phyloP scores from a whole-genome alignment of 441 rosid species.

The Corymbia calophylla region DNA sequence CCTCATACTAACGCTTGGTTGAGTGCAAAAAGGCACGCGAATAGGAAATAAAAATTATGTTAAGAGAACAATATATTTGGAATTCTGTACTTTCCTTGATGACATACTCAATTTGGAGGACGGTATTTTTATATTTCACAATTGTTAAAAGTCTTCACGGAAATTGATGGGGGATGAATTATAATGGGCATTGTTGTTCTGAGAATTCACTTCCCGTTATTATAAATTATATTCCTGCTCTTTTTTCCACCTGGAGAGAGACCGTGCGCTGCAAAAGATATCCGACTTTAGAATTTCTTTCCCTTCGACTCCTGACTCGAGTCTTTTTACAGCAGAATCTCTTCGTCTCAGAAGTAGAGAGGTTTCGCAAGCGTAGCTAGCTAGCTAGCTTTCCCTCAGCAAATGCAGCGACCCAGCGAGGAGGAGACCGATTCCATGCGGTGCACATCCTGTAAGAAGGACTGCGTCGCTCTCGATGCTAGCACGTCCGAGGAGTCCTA shows the following conservation, averaged over 20 bases:
- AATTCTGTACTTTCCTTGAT: not conserved
- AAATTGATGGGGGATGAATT: not conserved
- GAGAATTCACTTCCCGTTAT: not conserved
- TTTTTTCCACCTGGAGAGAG: too few species aligned
- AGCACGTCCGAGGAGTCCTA: constrained; percentile 85
- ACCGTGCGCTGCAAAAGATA: too few species aligned
- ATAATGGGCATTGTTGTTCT: not conserved
- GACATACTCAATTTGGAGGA: not conserved
- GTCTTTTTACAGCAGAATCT: not conserved
- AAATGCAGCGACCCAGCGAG: not conserved
- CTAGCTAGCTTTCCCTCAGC: not conserved
- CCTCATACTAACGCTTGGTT: not conserved
- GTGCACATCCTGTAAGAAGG: constrained; percentile 61
- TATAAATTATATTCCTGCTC: too few species aligned
- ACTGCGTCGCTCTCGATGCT: constrained; percentile 42
- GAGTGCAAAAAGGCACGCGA: not conserved
- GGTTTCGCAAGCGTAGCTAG: not conserved
- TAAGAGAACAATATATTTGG: not conserved
- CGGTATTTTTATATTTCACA: not conserved
- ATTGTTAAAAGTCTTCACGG: not conserved
- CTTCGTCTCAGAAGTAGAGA: not conserved
- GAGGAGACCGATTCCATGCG: not conserved
- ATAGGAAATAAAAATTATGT: not conserved
- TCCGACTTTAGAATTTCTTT: not conserved
- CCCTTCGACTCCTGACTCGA: too few species aligned